Percentiles rank a stretch among this genome's conserved stretches.
Evolutionary conservation across 2,329 filamentous ascomycete genomes (phyloP).

Genomic region (Zelopaecilomyces penicillatus): DNA sequence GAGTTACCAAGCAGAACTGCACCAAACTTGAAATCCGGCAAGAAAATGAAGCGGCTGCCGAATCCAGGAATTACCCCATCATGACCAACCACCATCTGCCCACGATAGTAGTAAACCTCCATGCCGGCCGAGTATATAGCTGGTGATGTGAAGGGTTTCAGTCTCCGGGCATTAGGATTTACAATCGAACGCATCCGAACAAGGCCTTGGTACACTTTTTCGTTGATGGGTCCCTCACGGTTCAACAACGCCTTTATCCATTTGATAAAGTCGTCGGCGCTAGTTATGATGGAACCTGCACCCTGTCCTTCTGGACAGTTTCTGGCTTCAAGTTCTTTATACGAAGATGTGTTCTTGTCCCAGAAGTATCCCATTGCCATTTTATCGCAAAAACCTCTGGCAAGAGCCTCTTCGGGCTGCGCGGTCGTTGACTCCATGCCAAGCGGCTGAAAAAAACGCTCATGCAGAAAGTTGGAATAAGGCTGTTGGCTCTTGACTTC

Average conservation of each 20-base stretch:
- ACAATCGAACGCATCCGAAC: constrained; percentile 12
- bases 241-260: constrained; percentile 21
- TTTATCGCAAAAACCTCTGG: constrained; percentile 12
- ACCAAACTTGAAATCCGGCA: constrained; percentile 18
- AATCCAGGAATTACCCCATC: constrained; percentile 18
- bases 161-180: constrained; percentile 7
- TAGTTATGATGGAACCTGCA: constrained; percentile 21
- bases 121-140: constrained; percentile 15
- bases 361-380: constrained; percentile 14
- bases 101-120: constrained; percentile 15
- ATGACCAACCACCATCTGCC: constrained; percentile 16
- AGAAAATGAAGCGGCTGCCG: constrained; percentile 17
- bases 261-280: constrained; percentile 20
- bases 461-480: constrained; percentile 16
- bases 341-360: constrained; percentile 7
- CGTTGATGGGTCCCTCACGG: constrained; percentile 14
- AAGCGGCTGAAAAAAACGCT: constrained; percentile 17
- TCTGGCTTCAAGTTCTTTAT: constrained; percentile 1
- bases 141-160: constrained; percentile 8
- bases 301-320: constrained; percentile 20
- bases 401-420: constrained; percentile 10
- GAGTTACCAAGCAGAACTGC: constrained; percentile 19
- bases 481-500: constrained; percentile 10
- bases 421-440: constrained; percentile 19
- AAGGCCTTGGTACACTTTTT: constrained; percentile 16